Evolutionary conservation across 2,329 filamentous ascomycete species (phyloP), one percentile per base, ranked within the genome.

Genomic region (Sarocladium brachiariae): DNA sequence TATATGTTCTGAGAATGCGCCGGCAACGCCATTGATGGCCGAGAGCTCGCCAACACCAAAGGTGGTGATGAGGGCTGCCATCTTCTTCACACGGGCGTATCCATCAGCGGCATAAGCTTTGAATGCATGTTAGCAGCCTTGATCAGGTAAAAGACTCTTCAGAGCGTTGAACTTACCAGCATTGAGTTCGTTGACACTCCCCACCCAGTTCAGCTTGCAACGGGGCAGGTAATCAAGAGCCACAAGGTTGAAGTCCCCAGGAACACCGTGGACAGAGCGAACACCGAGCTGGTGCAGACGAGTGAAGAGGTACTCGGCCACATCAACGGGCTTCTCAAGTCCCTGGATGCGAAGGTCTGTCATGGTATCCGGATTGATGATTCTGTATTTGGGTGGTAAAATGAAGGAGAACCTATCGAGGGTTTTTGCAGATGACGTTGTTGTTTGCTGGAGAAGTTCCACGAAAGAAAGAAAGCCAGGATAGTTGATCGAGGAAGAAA

Each of bases 11-110:
- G 84, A 83, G 66, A 79, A 89, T 38, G 84, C 79, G n/a, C 86
- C 87, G 2, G 85, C 86, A 50, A 89, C 67, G 35, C 82, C 86
- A 59, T 89, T 88, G 60, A 89, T 72, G 46, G 85, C 84, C 2
- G 84, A 88, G n/a, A 86, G 74, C 63, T 85, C 82, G 49, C 81
- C 86, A 4, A 89, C 85, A 49, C 86, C 87, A 55, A 89, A 89
- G 1, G 86, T 89, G 35, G 86, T 90, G 57, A 90, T 67, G 45
- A 90, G 67, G 25, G 85, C 85, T 4, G 77, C 76, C 30, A 89
- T 81, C 38, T 84, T 83, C 51, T 85, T 86, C 53, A 88, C 76
- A 55, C 86, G 78, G 51, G 85, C 85, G 63, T 90, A 90, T 21
- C 86, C 87, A 68, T 90, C 87, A n/a, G 87, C 84, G 24, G 86